Evolutionary conservation across 805 yeast genomes (phyloP).

Genomic region (Priceomyces castillae): DNA sequence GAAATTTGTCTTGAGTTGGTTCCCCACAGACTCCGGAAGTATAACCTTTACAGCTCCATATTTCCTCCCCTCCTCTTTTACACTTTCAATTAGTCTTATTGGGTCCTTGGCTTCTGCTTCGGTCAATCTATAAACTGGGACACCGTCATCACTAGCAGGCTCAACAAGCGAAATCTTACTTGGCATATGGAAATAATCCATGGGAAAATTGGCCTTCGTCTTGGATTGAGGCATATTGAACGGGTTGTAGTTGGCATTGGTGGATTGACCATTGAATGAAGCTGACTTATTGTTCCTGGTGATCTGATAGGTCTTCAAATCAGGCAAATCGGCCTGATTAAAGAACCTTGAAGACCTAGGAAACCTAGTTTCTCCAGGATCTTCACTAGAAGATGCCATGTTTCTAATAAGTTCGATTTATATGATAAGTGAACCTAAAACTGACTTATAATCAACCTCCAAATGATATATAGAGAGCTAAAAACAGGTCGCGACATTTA

Average conservation of each 20-base stretch:
- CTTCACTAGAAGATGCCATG: slow-evolving; percentile 4
- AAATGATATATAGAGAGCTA: not conserved
- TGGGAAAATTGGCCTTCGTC: slow-evolving; percentile 42
- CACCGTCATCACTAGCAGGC: slow-evolving; percentile 15
- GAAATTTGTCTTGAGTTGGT: slow-evolving; percentile 17
- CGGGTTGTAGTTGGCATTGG: slow-evolving; percentile 41
- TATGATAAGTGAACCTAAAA: not conserved
- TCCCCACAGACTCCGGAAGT: slow-evolving; percentile 46
- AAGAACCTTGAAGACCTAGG: slow-evolving; percentile 28
- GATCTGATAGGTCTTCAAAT: slow-evolving; percentile 18
- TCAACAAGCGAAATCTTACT: slow-evolving; percentile 20
- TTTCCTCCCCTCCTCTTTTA: slow-evolving; percentile 48
- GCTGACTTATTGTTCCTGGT: slow-evolving; percentile 14
- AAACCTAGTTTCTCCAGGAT: slow-evolving; percentile 10
- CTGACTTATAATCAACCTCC: not conserved
- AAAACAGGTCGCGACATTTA: not conserved
- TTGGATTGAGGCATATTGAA: slow-evolving; percentile 45
- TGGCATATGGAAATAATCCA: slow-evolving; percentile 39
- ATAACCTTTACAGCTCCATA: slow-evolving; percentile 76
- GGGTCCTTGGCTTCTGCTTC: slow-evolving; percentile 57
- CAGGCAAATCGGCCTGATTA: slow-evolving; percentile 21
- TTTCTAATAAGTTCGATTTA: not conserved
- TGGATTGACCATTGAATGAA: slow-evolving; percentile 20
- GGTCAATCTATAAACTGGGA: slow-evolving; percentile 61
- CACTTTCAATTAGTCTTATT: slow-evolving; percentile 56